phyloP scores from a whole-genome alignment of 2,329 filamentous ascomycete genomes.

The Talaromyces rugulosus region DNA sequence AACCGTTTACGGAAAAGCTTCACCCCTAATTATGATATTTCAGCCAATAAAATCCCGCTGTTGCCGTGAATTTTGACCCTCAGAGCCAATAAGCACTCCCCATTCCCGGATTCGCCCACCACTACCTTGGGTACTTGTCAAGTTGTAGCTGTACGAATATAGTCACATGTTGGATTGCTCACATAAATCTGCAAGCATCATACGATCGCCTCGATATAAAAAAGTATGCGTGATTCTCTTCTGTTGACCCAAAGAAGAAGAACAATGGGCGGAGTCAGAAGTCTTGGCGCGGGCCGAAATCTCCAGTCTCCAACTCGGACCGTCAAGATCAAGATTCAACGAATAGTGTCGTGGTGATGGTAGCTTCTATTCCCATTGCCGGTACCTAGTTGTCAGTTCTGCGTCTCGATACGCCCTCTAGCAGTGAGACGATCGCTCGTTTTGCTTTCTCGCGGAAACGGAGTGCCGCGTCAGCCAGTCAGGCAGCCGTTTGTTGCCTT shows the following conservation, averaged over 20 bases:
- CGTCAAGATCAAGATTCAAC: neutral
- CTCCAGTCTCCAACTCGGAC: neutral
- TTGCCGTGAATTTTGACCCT: neutral
- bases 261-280: neutral
- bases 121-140: neutral
- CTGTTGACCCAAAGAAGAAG: neutral
- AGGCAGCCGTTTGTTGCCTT: neutral
- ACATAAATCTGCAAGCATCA: neutral
- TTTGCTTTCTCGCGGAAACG: neutral
- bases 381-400: neutral
- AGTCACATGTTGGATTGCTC: neutral
- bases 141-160: neutral
- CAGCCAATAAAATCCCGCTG: neutral
- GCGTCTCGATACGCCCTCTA: neutral
- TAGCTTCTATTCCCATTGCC: neutral
- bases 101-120: neutral
- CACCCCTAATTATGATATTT: neutral
- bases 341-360: neutral
- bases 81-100: neutral
- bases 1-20: neutral
- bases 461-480: neutral
- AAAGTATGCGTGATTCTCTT: neutral
- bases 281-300: neutral
- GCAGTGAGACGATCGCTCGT: neutral
- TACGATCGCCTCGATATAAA: neutral